phyloP scores from a whole-genome alignment of 2,329 filamentous ascomycete genomes.

The Volutella citrinella region DNA sequence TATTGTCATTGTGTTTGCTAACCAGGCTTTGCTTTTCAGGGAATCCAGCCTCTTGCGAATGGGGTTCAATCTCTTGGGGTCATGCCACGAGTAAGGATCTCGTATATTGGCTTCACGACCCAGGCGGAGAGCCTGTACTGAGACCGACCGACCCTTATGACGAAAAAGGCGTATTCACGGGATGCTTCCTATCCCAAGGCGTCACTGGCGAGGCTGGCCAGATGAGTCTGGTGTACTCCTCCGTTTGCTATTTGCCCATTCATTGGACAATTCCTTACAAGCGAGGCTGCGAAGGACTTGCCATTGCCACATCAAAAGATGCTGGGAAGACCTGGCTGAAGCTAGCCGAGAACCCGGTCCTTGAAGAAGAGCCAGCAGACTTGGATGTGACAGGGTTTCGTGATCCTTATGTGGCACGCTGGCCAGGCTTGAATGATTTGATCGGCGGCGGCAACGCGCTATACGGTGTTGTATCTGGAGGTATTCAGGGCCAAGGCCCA shows the following conservation, averaged over 20 bases:
- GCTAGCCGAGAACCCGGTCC: constrained; percentile 22
- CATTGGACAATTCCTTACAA: constrained; percentile 34
- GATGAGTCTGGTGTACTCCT: constrained; percentile 30
- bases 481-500: constrained; percentile 36
- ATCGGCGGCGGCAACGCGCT: constrained; percentile 20
- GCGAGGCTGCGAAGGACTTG: constrained; percentile 35
- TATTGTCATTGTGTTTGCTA: too few relatives aligned
- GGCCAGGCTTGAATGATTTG: constrained; percentile 18
- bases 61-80: constrained; percentile 43
- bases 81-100: constrained; percentile 40
- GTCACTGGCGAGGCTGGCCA: constrained; percentile 33
- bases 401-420: constrained; percentile 26
- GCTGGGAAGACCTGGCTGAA: constrained; percentile 30
- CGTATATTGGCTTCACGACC: constrained; percentile 40
- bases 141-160: constrained; percentile 41
- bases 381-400: constrained; percentile 27
- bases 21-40: constrained; percentile 12
- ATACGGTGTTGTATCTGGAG: constrained; percentile 46
- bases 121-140: constrained; percentile 27
- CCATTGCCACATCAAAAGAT: constrained; percentile 34
- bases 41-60: constrained; percentile 31
- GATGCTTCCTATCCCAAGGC: constrained; percentile 44
- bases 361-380: constrained; percentile 21
- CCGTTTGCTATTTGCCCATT: constrained; percentile 29
- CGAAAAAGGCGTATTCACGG: constrained; percentile 48